Evolutionary conservation across 1,284 basidiomycete genomes (phyloP).

Genomic region (Athelia psychrophila): DNA sequence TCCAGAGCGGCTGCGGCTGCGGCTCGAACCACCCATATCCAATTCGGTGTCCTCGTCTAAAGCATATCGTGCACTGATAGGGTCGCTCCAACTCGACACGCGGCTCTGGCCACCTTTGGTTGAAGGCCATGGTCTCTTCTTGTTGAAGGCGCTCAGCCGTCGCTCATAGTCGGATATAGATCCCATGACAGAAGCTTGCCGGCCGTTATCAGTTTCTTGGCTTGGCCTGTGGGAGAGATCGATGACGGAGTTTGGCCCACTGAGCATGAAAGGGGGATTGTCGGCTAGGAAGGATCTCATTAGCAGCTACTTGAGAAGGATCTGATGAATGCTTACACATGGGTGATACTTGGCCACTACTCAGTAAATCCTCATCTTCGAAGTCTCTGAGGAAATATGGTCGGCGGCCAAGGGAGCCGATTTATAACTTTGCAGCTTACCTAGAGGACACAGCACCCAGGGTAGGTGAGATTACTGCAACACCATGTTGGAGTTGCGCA

Average conservation of each 20-base stretch:
- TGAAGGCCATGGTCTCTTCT: slow-evolving; percentile 32
- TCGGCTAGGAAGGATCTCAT: slow-evolving; percentile 4
- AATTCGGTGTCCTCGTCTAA: slow-evolving; percentile 11
- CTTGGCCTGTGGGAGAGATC: slow-evolving; percentile 28
- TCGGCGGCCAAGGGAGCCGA: too few species aligned
- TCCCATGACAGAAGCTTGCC: neutral
- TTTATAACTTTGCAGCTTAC: neutral
- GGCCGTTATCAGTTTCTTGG: neutral
- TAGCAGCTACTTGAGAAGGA: neutral
- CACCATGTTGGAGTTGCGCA: neutral
- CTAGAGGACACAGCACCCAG: neutral
- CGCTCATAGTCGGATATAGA: slow-evolving; percentile 35
- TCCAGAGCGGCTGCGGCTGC: neutral
- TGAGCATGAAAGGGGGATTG: slow-evolving; percentile 8
- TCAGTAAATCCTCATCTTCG: slow-evolving; percentile 63
- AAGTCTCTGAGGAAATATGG: too few species aligned
- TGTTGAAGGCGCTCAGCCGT: slow-evolving; percentile 44
- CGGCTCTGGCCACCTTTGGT: slow-evolving; percentile 29
- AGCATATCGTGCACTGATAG: slow-evolving; percentile 37
- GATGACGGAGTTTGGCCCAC: slow-evolving; percentile 38
- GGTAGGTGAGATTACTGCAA: neutral
- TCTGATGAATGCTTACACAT: slow-evolving; percentile 44
- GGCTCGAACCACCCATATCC: slow-evolving; percentile 13
- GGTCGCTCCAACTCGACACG: slow-evolving; percentile 53
- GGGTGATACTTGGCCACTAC: slow-evolving; percentile 73